A percentile compares a stretch with the other conserved stretches of the same genome.
These are phyloP conservation scores for Butyriboletus loyo DNA, from an alignment of 768 basidiomycete species.

Conservation along the genomic window DNA sequence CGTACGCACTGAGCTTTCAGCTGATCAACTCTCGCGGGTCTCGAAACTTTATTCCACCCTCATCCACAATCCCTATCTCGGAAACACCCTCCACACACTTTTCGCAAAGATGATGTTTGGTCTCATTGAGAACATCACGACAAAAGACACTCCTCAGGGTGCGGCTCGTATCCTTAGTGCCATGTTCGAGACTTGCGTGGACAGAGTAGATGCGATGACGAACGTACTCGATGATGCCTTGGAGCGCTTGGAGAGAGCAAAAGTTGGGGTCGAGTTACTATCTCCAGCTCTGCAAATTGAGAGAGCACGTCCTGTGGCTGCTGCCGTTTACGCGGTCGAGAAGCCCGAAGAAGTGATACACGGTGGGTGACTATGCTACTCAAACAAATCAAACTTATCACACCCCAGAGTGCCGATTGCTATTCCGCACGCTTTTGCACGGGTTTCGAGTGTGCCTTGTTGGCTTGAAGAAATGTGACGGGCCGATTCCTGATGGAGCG, in stretches of 20 bases:
- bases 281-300: slow-evolving; percentile 73
- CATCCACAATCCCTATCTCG: slow-evolving; percentile 84
- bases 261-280: slow-evolving; percentile 36
- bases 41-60: slow-evolving; percentile 84
- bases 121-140: slow-evolving; percentile 75
- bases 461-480: slow-evolving; percentile 76
- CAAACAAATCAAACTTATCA: slow-evolving; percentile 3
- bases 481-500: slow-evolving; percentile 78
- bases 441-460: slow-evolving; percentile 80
- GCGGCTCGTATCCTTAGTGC: slow-evolving; percentile 67
- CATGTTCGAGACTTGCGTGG: slow-evolving; percentile 80
- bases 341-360: slow-evolving; percentile 78
- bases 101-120: slow-evolving; percentile 92
- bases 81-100: slow-evolving; percentile 79
- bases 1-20: slow-evolving; percentile 75
- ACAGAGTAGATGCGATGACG: slow-evolving; percentile 80
- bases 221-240: slow-evolving; percentile 49
- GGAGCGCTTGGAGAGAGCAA: slow-evolving; percentile 46
- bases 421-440: slow-evolving; percentile 86
- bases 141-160: slow-evolving; percentile 68
- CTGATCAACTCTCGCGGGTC: slow-evolving; percentile 71
- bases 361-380: slow-evolving; percentile 45
- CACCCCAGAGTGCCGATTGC: slow-evolving; percentile 69
- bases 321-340: slow-evolving; percentile 74
- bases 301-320: slow-evolving; percentile 78